Evolutionary conservation across 2,329 filamentous ascomycete genomes (phyloP).

Genomic region (Coleophoma cylindrospora): DNA sequence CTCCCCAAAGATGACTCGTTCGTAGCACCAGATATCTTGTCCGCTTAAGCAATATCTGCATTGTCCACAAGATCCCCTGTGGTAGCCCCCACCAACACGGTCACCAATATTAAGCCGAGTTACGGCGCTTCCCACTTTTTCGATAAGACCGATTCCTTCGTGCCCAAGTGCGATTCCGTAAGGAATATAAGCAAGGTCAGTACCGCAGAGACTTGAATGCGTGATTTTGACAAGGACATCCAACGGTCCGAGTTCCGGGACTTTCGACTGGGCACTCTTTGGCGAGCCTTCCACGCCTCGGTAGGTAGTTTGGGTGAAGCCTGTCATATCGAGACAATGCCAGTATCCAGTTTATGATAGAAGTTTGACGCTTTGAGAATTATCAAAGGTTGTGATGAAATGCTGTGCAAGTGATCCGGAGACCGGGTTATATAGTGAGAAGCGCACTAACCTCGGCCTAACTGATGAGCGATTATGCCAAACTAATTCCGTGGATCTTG

Average conservation of each 20-base stretch:
- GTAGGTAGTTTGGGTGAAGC: neutral
- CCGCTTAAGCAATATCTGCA: constrained; percentile 38
- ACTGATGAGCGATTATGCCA: too few species aligned
- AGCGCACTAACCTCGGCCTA: too few species aligned
- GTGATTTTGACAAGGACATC: constrained; percentile 56
- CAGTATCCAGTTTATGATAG: too few species aligned
- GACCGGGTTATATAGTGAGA: too few species aligned
- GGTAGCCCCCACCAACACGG: constrained; percentile 38
- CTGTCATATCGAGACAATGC: too few species aligned
- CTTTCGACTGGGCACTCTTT: neutral
- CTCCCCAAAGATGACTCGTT: constrained; percentile 33
- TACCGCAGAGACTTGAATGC: constrained; percentile 61
- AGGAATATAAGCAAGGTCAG: constrained; percentile 33
- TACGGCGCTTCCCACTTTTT: constrained; percentile 31
- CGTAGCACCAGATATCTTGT: constrained; percentile 34
- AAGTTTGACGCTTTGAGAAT: too few species aligned
- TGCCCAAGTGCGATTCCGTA: constrained; percentile 36
- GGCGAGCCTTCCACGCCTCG: neutral
- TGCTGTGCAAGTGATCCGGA: too few species aligned
- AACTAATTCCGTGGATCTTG: too few species aligned
- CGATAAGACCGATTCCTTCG: constrained; percentile 39
- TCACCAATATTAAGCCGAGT: constrained; percentile 49
- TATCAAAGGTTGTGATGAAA: too few species aligned
- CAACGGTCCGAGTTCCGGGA: constrained; percentile 20
- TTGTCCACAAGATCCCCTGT: constrained; percentile 29